These are phyloP conservation scores for Aspergillus sclerotioniger DNA, from an alignment of 495 filamentous ascomycete genomes.

Conservation along the genomic window DNA sequence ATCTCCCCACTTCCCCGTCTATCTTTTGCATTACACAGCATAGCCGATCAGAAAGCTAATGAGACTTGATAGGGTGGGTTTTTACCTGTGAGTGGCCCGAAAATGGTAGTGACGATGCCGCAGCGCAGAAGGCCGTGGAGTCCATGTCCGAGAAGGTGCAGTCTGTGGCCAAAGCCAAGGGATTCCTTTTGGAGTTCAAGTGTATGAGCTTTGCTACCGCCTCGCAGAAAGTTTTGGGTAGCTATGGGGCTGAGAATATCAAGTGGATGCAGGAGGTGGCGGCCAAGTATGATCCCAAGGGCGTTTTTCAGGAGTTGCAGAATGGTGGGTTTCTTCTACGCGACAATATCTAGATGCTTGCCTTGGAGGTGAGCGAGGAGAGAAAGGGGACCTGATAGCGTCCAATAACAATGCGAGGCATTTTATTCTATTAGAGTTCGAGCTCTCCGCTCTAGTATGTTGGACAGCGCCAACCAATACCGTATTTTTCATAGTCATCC, in stretches of 20 bases:
- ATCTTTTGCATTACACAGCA: neutral
- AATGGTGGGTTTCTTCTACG: conserved; percentile 13
- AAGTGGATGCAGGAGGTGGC: conserved; percentile 27
- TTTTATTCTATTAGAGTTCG: neutral
- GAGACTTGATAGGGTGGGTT: conserved; percentile 5
- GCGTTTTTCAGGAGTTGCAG: conserved; percentile 41
- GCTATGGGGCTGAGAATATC: conserved; percentile 41
- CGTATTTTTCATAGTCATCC: neutral
- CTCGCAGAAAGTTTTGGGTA: conserved; percentile 37
- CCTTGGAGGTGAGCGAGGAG: neutral
- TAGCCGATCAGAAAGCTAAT: neutral
- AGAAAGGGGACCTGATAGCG: neutral
- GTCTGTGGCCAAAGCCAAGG: conserved; percentile 11
- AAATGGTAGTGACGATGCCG: neutral
- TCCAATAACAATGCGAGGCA: neutral
- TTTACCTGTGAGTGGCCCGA: conserved; percentile 8
- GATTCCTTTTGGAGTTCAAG: conserved; percentile 12
- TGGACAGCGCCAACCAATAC: neutral
- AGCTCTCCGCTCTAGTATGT: neutral
- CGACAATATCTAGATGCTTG: neutral
- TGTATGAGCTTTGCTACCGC: conserved; percentile 11
- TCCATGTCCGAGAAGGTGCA: conserved; percentile 8
- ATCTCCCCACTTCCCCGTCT: neutral
- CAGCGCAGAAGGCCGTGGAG: neutral
- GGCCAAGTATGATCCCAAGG: conserved; percentile 43